phyloP scores from a whole-genome alignment of 106 monocot species.

The Dioscorea zingiberensis region DNA sequence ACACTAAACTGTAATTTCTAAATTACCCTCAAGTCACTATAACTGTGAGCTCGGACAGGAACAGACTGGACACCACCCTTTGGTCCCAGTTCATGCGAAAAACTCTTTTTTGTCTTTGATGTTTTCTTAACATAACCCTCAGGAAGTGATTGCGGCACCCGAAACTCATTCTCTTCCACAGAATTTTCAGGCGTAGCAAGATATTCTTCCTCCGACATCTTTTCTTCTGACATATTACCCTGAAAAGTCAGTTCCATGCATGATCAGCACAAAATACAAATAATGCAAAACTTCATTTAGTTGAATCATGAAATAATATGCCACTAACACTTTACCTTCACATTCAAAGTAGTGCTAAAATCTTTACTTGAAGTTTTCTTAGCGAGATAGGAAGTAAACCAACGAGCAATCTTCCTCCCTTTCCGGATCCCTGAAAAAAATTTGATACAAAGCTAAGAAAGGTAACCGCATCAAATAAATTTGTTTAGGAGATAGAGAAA shows the following conservation, averaged over 20 bases:
- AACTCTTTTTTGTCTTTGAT: constrained; percentile 42
- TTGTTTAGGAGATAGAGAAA: neutral
- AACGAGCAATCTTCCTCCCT: constrained; percentile 54
- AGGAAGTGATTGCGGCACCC: constrained; percentile 7
- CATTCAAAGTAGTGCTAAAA: constrained; percentile 10
- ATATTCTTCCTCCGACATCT: neutral
- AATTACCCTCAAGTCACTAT: constrained; percentile 51
- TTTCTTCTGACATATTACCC: constrained; percentile 14
- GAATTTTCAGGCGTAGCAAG: neutral
- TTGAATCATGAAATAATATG: neutral
- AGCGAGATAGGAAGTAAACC: constrained; percentile 50
- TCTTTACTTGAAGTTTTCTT: constrained; percentile 30
- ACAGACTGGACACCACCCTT: constrained; percentile 35
- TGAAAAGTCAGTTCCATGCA: neutral
- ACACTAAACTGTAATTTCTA: too few species aligned
- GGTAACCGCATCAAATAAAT: too few species aligned
- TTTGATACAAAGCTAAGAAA: too few species aligned
- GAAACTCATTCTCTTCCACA: constrained; percentile 13
- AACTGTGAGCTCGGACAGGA: constrained; percentile 46
- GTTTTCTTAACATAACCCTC: constrained; percentile 10
- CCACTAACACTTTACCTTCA: constrained; percentile 21
- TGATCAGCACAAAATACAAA: neutral
- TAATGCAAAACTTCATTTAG: neutral
- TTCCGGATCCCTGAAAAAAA: constrained; percentile 35
- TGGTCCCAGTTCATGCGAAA: constrained; percentile 68